A percentile compares a stretch with the other conserved stretches of the same genome.
phyloP scores from a whole-genome alignment of 139 green algal species.

The Parachlorella kessleri region DNA sequence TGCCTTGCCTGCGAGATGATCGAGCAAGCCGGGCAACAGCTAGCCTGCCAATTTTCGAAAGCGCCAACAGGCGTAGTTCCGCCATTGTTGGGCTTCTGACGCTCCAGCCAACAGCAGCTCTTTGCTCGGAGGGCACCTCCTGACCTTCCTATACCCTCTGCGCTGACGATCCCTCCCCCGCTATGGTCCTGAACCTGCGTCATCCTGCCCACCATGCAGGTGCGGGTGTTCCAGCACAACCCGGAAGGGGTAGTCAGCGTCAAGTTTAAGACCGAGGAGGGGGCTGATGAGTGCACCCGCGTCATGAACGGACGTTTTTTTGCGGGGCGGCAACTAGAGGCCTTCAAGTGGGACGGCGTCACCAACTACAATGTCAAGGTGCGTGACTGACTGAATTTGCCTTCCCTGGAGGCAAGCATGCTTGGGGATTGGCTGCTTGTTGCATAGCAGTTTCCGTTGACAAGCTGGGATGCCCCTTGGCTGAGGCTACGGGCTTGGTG shows the following conservation, averaged over 20 bases:
- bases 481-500: neutral
- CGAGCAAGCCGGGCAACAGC: too few species aligned
- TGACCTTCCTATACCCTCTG: too few species aligned
- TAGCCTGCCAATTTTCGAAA: too few species aligned
- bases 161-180: too few species aligned
- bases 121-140: too few species aligned
- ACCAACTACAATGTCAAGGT: constrained; percentile 78
- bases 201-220: too few species aligned
- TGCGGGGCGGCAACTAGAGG: constrained; percentile 74
- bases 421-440: constrained; percentile 8
- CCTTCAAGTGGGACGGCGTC: constrained; percentile 84
- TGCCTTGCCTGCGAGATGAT: too few species aligned
- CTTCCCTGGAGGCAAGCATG: neutral
- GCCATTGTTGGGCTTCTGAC: too few species aligned
- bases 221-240: constrained; percentile 78
- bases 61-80: too few species aligned
- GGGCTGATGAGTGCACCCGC: constrained; percentile 73
- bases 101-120: too few species aligned
- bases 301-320: constrained; percentile 93
- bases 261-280: constrained; percentile 74
- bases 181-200: too few species aligned
- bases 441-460: neutral
- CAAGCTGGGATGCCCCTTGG: neutral
- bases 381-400: neutral
- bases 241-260: constrained; percentile 85